phyloP scores from a whole-genome alignment of 306 rosid genomes.

The Cicer bijugum region DNA sequence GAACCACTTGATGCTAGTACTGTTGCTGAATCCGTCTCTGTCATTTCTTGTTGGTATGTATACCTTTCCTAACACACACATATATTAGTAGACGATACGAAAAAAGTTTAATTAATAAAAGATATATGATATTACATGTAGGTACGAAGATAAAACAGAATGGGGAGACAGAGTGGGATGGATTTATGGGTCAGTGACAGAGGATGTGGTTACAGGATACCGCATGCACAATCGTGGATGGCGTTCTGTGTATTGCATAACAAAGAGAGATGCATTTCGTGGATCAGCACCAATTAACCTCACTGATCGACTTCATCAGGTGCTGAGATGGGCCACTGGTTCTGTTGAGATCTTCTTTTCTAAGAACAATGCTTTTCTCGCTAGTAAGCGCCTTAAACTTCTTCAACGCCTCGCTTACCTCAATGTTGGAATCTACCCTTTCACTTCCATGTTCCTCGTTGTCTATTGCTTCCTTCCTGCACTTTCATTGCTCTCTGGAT shows the following conservation, averaged over 20 bases:
- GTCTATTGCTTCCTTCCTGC: conserved; percentile 67
- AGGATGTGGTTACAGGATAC: conserved; percentile 63
- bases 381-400: conserved; percentile 41
- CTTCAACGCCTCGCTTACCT: conserved; percentile 60
- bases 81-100: background rate
- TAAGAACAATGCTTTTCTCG: conserved; percentile 55
- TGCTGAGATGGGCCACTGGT: conserved; percentile 64
- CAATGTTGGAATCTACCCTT: conserved; percentile 61
- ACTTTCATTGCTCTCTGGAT: conserved; percentile 52
- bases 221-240: conserved; percentile 71
- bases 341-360: conserved; percentile 66
- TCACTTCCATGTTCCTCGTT: conserved; percentile 61
- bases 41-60: conserved; percentile 80
- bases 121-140: background rate
- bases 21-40: conserved; percentile 84
- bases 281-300: conserved; percentile 63
- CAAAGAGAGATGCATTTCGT: conserved; percentile 59
- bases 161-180: conserved; percentile 69
- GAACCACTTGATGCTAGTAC: conserved; percentile 77
- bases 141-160: conserved; percentile 69
- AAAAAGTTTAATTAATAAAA: background rate
- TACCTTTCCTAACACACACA: background rate
- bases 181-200: conserved; percentile 69
- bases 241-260: conserved; percentile 62
- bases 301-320: conserved; percentile 60